Evolutionary conservation across 306 rosid species (phyloP).

Genomic region (Sicyos baderoa): DNA sequence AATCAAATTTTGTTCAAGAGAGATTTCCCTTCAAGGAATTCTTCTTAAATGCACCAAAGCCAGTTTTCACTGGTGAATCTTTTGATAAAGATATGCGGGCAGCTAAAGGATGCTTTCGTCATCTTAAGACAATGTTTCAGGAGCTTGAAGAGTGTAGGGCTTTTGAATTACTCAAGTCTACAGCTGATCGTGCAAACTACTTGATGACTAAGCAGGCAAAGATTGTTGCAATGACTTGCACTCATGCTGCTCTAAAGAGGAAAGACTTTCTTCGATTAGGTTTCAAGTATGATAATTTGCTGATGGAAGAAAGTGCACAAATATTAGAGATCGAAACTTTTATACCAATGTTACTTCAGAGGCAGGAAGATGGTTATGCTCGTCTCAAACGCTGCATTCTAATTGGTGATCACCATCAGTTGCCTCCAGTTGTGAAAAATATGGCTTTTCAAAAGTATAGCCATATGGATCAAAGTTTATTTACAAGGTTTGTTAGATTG

Average conservation of each 20-base stretch:
- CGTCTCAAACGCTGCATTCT: constrained; percentile 95
- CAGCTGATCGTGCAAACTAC: constrained; percentile 95
- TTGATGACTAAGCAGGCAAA: constrained; percentile 98
- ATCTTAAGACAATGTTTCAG: constrained; percentile 88
- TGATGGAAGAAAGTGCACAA: constrained; percentile 99
- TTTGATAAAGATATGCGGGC: constrained; percentile 86
- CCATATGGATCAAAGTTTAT: constrained; percentile 96
- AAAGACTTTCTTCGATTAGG: constrained; percentile 92
- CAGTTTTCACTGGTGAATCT: constrained; percentile 69
- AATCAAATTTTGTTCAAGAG: constrained; percentile 60
- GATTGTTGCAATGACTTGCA: constrained; percentile 99
- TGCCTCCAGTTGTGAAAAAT: constrained; percentile 98
- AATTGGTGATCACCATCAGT: constrained; percentile 96
- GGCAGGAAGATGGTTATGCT: constrained; percentile 98
- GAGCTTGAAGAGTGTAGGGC: constrained; percentile 99
- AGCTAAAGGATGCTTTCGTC: constrained; percentile 81
- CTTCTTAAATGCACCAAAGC: constrained; percentile 54
- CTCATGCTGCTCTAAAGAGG: constrained; percentile 96
- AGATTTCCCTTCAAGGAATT: constrained; percentile 95
- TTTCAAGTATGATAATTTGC: constrained; percentile 96
- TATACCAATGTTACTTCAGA: constrained; percentile 95
- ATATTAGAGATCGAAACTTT: constrained; percentile 96
- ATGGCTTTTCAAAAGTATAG: constrained; percentile 99
- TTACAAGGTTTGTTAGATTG: constrained; percentile 91
- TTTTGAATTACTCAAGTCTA: constrained; percentile 87